A percentile compares a stretch with the other conserved stretches of the same genome.
phyloP scores from a whole-genome alignment of 306 rosid species.

The Purshia tridentata region DNA sequence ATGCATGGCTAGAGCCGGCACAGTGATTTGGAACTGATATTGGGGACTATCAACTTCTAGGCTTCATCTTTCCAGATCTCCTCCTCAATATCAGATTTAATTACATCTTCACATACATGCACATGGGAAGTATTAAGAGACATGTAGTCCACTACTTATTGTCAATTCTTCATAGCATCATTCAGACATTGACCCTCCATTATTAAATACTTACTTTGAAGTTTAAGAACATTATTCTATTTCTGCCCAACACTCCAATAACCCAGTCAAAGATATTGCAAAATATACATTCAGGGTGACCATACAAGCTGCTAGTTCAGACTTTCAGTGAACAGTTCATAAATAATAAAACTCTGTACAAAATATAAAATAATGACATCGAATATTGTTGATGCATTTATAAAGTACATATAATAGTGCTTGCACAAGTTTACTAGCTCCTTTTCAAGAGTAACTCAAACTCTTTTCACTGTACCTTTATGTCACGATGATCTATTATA shows the following conservation, averaged over 20 bases:
- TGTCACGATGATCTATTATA: background rate
- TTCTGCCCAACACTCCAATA: constrained; percentile 1
- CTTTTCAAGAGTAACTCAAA: background rate
- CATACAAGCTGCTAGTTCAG: constrained; percentile 3
- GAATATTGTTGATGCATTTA: constrained; percentile 12
- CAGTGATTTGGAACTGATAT: background rate
- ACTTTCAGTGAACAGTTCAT: background rate
- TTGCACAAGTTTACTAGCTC: background rate
- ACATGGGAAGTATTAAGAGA: constrained; percentile 10
- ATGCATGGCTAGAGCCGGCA: background rate
- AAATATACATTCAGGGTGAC: background rate
- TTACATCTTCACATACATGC: background rate
- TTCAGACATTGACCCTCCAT: constrained; percentile 6
- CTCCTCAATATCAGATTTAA: constrained; percentile 14
- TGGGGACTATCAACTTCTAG: constrained; percentile 10
- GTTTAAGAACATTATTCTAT: background rate
- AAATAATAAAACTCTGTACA: background rate
- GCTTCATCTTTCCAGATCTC: constrained; percentile 14
- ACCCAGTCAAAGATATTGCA: background rate
- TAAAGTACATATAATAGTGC: background rate
- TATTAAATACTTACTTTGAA: background rate
- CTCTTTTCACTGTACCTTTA: background rate
- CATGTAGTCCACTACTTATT: constrained; percentile 38
- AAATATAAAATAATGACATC: background rate
- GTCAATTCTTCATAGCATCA: constrained; percentile 8